Percentiles rank a stretch among this genome's conserved stretches.
These are phyloP conservation scores for Fagus sylvatica DNA, from an alignment of 306 rosid genomes.

Conservation along the genomic window DNA sequence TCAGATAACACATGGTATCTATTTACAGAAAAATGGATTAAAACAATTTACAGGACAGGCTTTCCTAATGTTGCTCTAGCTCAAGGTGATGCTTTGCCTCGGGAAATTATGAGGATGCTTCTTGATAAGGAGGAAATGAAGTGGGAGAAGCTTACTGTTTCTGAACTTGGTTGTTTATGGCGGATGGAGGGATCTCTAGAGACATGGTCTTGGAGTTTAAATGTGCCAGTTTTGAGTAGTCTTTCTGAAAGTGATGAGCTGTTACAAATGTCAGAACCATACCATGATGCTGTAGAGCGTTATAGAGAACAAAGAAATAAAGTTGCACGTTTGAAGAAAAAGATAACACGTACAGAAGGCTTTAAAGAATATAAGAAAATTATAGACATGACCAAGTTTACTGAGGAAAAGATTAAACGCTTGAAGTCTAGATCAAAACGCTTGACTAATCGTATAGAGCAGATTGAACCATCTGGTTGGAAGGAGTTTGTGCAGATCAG, in stretches of 20 bases:
- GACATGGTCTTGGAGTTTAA: conserved; percentile 98
- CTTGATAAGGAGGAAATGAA: conserved; percentile 82
- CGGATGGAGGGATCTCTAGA: conserved; percentile 87
- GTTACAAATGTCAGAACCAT: conserved; percentile 57
- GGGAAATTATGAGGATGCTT: conserved; percentile 78
- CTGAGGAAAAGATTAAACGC: conserved; percentile 81
- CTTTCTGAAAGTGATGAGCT: conserved; percentile 79
- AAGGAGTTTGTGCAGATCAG: conserved; percentile 93
- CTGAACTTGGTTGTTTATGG: conserved; percentile 81
- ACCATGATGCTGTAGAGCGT: conserved; percentile 46
- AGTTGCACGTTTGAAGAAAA: conserved; percentile 89
- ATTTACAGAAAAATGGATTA: conserved; percentile 88
- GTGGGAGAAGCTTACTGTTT: conserved; percentile 85
- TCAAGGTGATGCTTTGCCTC: conserved; percentile 78
- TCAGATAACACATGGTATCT: conserved; percentile 95
- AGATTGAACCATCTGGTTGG: conserved; percentile 99
- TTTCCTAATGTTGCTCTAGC: conserved; percentile 77
- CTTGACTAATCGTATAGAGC: conserved; percentile 72
- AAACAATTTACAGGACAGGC: conserved; percentile 73
- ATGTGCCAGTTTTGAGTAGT: conserved; percentile 91
- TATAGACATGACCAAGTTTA: conserved; percentile 53
- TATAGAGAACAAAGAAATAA: conserved; percentile 87
- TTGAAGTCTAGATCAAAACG: conserved; percentile 74
- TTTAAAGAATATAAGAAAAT: conserved; percentile 78
- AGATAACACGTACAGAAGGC: conserved; percentile 74